These are phyloP conservation scores for Mediolabrus comicus DNA, from an alignment of 108 stramenopile species.

Conservation along the genomic window DNA sequence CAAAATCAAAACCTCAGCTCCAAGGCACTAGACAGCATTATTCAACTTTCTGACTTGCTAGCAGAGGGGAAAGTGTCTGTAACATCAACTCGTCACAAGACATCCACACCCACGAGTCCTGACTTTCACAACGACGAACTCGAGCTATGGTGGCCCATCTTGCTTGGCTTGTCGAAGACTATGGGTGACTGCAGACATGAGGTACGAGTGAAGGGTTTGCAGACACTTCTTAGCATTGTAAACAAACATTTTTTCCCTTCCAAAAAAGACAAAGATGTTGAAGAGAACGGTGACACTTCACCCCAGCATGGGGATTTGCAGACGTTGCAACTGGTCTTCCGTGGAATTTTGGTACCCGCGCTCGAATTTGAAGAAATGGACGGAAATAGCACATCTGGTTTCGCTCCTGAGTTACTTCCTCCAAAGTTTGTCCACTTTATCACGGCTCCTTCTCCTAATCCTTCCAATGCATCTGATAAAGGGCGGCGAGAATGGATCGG, in stretches of 20 bases:
- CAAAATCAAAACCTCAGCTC: conserved; percentile 78
- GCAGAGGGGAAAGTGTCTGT: conserved; percentile 51
- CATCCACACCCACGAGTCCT: conserved; percentile 8
- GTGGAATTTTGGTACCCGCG: conserved; percentile 79
- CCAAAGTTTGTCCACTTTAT: conserved; percentile 74
- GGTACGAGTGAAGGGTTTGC: conserved; percentile 65
- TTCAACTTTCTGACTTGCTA: conserved; percentile 55
- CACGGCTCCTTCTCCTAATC: conserved; percentile 29
- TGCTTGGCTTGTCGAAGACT: conserved; percentile 86
- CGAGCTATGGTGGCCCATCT: conserved; percentile 96
- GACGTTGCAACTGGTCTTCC: conserved; percentile 78
- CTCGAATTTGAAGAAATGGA: conserved; percentile 79
- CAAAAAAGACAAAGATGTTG: conserved; percentile 2
- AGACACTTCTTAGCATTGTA: conserved; percentile 61
- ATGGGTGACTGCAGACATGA: conserved; percentile 79
- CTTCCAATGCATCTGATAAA: conserved; percentile 8
- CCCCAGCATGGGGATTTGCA: conserved; percentile 60
- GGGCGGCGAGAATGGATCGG: conserved; percentile 64
- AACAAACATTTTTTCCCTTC: conserved; percentile 69
- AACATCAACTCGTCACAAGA: conserved; percentile 12
- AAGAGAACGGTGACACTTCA: conserved; percentile 11
- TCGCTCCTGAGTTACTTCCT: conserved; percentile 57
- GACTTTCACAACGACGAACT: conserved; percentile 53
- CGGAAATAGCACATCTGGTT: conserved; percentile 42
- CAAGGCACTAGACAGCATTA: conserved; percentile 66